Conservation (phyloP, 1,139 yeast species). For the Pichia sp. region DNA sequence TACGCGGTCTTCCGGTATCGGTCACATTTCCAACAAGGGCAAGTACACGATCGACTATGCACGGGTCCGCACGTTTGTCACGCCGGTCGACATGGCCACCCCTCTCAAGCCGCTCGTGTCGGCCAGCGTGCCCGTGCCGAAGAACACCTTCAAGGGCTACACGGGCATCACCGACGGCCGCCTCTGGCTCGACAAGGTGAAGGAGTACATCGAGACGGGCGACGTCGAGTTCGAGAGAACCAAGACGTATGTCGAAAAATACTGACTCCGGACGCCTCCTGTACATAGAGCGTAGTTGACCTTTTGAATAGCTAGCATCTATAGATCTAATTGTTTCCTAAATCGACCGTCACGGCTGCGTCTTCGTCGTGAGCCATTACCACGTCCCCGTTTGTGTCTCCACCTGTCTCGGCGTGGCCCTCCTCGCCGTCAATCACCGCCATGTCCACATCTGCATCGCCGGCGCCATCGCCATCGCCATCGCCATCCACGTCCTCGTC, state of each 20-base stretch:
- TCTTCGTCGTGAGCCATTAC: no score
- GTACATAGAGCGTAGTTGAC: not conserved
- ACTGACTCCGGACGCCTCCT: slow-evolving; percentile 20
- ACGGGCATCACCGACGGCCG: slow-evolving; percentile 66
- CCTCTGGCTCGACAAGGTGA: slow-evolving; percentile 66
- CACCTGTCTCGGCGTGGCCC: no score
- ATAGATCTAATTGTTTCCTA: not conserved
- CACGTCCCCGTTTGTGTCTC: not conserved
- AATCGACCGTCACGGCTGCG: no score
- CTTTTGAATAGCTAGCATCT: not conserved
- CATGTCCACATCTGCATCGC: slow-evolving; percentile 2
- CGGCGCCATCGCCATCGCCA: not conserved
- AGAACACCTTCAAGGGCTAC: slow-evolving; percentile 67
- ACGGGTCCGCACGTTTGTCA: slow-evolving; percentile 87
- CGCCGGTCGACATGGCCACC: slow-evolving; percentile 53
- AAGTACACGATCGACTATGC: slow-evolving; percentile 75
- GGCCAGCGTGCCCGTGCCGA: slow-evolving; percentile 64
- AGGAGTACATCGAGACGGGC: slow-evolving; percentile 75
- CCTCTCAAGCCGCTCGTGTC: slow-evolving; percentile 72
- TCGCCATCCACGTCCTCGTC: slow-evolving; percentile 5
- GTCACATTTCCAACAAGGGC: slow-evolving; percentile 71
- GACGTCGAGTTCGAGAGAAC: slow-evolving; percentile 35
- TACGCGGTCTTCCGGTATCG: slow-evolving; percentile 92
- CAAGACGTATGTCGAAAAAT: slow-evolving; percentile 43
- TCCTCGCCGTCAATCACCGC: not conserved